Evolutionary conservation across 305 asterid genomes (phyloP), one percentile per base, ranked within the genome.

Genomic region (Lippia alba): DNA sequence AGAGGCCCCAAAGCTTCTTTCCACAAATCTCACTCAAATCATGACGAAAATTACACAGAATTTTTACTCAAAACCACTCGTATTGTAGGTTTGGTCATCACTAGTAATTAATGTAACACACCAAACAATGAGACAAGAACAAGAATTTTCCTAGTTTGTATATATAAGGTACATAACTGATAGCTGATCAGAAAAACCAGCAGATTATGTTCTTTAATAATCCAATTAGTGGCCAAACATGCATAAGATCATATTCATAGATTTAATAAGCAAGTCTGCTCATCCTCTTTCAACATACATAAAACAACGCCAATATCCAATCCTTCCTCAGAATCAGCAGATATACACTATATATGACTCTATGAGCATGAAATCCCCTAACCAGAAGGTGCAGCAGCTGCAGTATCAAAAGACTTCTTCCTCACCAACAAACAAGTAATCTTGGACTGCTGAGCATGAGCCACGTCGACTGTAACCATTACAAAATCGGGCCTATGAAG

Each of bases 401-500:
- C 66, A 30, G 89, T 69, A n/a, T 87, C 83, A 44, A 91, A 87
- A 0, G 97, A 89, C 1, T 51, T 77, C 67, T 77, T 91, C 86
- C 96, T 86, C 0, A 88, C 92, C 17, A 91, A 56, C 45, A 91
- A 80, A 72, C 96, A 91, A 2, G 87, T 84, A 65, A 91, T 79
- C 69, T 70, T 83, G 1, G 86, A 76, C 0, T 91, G 91, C 56
- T 78, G 90, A 57, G 89, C 60, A 49, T 74, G 90, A 12, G 72
- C 74, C 46, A 81, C 76, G 32, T 82, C 90, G 0, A 86, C 88
- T 2, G 77, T 67, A 49, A 93, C 86, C 66, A 84, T 32, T 18
- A 87, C 92, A 30, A 88, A 92, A 53, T 92, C 94, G 0, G 96
- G 97, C 44, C 92, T 79, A 53, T 92, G 96, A 0, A 92, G 83